A percentile compares a stretch with the other conserved stretches of the same genome.
Conservation (phyloP, 441 rosid genomes). For the Hura crepitans region DNA sequence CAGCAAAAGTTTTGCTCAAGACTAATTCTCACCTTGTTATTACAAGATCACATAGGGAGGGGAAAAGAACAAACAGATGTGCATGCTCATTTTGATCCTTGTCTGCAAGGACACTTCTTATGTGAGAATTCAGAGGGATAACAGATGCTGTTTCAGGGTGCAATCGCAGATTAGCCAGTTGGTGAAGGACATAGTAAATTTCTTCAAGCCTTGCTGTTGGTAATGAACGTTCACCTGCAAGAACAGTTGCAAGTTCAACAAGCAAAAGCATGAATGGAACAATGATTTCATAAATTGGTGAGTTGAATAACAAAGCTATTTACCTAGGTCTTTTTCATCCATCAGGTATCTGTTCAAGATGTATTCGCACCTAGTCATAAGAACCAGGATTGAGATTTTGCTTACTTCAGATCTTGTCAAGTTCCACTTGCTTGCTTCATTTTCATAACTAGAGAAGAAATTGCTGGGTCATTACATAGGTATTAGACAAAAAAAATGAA, state of each 20-base stretch:
- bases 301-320: slow-evolving; percentile 14
- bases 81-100: slow-evolving; percentile 38
- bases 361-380: slow-evolving; percentile 70
- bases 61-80: slow-evolving; percentile 82
- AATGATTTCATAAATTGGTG: neutral
- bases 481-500: neutral
- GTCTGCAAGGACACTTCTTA: slow-evolving; percentile 47
- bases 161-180: slow-evolving; percentile 54
- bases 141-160: slow-evolving; percentile 63
- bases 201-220: slow-evolving; percentile 87
- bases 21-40: slow-evolving; percentile 58
- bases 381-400: slow-evolving; percentile 60
- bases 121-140: slow-evolving; percentile 61
- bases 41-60: slow-evolving; percentile 79
- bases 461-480: neutral
- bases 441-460: slow-evolving; percentile 41
- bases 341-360: slow-evolving; percentile 66
- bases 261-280: slow-evolving; percentile 10
- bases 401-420: slow-evolving; percentile 64
- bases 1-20: neutral
- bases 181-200: slow-evolving; percentile 57
- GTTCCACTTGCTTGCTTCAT: slow-evolving; percentile 56
- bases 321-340: slow-evolving; percentile 76
- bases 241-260: slow-evolving; percentile 18
- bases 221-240: slow-evolving; percentile 61